phyloP scores from a whole-genome alignment of 2,329 filamentous ascomycete genomes.

The Lachnellula suecica region DNA sequence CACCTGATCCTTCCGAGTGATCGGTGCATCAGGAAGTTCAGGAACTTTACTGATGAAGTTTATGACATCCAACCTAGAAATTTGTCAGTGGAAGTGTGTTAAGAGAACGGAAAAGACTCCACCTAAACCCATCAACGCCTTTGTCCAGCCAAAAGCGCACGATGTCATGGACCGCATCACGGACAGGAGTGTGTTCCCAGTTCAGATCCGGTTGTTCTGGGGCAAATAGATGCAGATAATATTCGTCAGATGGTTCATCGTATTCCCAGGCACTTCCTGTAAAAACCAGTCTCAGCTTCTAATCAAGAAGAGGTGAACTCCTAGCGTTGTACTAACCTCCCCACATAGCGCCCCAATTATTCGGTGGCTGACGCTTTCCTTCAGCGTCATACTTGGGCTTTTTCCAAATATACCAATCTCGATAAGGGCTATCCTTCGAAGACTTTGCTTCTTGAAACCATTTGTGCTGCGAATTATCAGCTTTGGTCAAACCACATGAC shows the following conservation, averaged over 20 bases:
- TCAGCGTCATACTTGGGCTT: slow-evolving; percentile 31
- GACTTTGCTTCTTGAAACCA: slow-evolving; percentile 58
- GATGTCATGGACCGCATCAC: slow-evolving; percentile 66
- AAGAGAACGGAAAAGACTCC: not conserved
- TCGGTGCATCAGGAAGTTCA: slow-evolving; percentile 52
- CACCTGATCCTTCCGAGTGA: slow-evolving; percentile 40
- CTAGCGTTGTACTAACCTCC: slow-evolving; percentile 41
- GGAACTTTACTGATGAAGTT: slow-evolving; percentile 65
- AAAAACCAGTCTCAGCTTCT: not conserved
- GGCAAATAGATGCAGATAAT: slow-evolving; percentile 63
- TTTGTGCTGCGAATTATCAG: slow-evolving; percentile 39
- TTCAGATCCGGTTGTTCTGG: slow-evolving; percentile 74
- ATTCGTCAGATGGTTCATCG: slow-evolving; percentile 50
- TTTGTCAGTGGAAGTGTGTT: not conserved
- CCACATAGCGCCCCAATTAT: slow-evolving; percentile 44
- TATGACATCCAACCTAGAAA: slow-evolving; percentile 61
- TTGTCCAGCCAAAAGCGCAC: slow-evolving; percentile 74
- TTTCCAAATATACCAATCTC: slow-evolving; percentile 68
- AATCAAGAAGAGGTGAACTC: not conserved
- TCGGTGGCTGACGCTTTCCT: slow-evolving; percentile 40
- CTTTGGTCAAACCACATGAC: not conserved
- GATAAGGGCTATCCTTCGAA: slow-evolving; percentile 46
- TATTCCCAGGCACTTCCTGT: slow-evolving; percentile 50
- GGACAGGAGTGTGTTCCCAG: slow-evolving; percentile 68
- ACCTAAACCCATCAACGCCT: slow-evolving; percentile 52